phyloP scores from a whole-genome alignment of 1,139 yeast species.

The Hyphopichia wangnamkhiaoensis region DNA sequence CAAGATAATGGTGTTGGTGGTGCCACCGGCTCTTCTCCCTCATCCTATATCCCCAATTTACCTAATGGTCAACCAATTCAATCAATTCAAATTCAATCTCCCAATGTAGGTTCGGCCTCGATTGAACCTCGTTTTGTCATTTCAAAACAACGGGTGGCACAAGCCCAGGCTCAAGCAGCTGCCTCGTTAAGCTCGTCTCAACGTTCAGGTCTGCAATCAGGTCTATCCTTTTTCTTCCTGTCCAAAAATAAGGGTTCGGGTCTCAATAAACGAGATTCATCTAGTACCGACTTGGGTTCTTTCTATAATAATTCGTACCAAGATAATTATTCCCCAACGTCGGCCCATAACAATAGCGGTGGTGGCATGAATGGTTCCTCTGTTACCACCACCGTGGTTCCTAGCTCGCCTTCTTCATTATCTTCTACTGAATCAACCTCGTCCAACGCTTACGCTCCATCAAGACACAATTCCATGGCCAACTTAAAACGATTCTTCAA shows the following conservation, averaged over 20 bases:
- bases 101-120: slow-evolving; percentile 53
- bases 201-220: slow-evolving; percentile 47
- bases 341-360: slow-evolving; percentile 4
- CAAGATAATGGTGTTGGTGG: not conserved
- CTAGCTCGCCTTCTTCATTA: slow-evolving; percentile 41
- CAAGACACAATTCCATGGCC: slow-evolving; percentile 72
- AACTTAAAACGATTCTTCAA: slow-evolving; percentile 65
- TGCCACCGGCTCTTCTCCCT: not conserved
- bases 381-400: slow-evolving; percentile 12
- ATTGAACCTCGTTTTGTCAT: slow-evolving; percentile 74
- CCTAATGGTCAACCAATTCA: slow-evolving; percentile 58
- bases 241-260: slow-evolving; percentile 34
- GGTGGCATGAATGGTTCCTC: slow-evolving; percentile 6
- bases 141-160: slow-evolving; percentile 70
- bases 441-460: slow-evolving; percentile 21
- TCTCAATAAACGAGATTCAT: slow-evolving; percentile 23
- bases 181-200: slow-evolving; percentile 35
- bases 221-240: slow-evolving; percentile 49
- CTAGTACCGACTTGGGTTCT: slow-evolving; percentile 47
- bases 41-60: slow-evolving; percentile 42
- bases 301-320: slow-evolving; percentile 45
- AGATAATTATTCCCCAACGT: slow-evolving; percentile 21
- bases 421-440: slow-evolving; percentile 41
- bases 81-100: slow-evolving; percentile 68
- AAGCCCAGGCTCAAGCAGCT: slow-evolving; percentile 45